phyloP scores from a whole-genome alignment of 2,329 filamentous ascomycete genomes.

The Clarireedia hainanense region DNA sequence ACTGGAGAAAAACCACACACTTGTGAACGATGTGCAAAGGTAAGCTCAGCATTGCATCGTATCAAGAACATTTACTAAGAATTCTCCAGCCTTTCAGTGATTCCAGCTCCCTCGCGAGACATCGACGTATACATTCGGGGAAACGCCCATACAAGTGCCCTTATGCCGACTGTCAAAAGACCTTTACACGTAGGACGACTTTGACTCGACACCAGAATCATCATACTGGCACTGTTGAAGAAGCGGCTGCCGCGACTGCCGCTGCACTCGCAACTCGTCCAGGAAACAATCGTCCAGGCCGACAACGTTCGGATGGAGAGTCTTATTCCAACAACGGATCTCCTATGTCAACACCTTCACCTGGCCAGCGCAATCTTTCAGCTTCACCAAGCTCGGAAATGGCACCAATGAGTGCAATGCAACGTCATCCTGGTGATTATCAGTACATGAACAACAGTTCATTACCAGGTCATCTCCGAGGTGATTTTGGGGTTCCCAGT shows the following conservation, averaged over 20 bases:
- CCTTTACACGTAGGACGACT: constrained; percentile 91
- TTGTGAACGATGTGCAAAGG: constrained; percentile 95
- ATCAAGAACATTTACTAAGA: constrained; percentile 17
- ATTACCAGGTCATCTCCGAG: constrained; percentile 74
- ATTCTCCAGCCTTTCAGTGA: constrained; percentile 81
- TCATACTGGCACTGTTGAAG: constrained; percentile 90
- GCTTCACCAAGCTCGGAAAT: constrained; percentile 75
- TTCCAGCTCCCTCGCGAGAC: constrained; percentile 85
- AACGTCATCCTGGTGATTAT: constrained; percentile 48
- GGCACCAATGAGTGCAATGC: constrained; percentile 57
- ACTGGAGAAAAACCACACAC: constrained; percentile 98
- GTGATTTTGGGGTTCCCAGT: constrained; percentile 46
- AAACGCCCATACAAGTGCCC: constrained; percentile 97
- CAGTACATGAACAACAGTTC: constrained; percentile 71
- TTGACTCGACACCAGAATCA: constrained; percentile 93
- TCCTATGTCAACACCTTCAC: constrained; percentile 73
- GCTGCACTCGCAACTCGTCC: constrained; percentile 61
- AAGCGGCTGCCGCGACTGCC: constrained; percentile 81
- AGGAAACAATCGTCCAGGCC: constrained; percentile 34
- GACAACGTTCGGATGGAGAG: constrained; percentile 61
- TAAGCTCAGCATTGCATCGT: constrained; percentile 33
- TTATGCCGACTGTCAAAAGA: constrained; percentile 96
- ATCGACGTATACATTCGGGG: constrained; percentile 90
- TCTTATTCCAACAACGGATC: constrained; percentile 65
- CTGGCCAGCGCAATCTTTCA: constrained; percentile 69